Evolutionary conservation across 148 eudicot genomes (phyloP), one percentile per base, ranked within the genome.

Genomic region (Rhododendron ovatum): DNA sequence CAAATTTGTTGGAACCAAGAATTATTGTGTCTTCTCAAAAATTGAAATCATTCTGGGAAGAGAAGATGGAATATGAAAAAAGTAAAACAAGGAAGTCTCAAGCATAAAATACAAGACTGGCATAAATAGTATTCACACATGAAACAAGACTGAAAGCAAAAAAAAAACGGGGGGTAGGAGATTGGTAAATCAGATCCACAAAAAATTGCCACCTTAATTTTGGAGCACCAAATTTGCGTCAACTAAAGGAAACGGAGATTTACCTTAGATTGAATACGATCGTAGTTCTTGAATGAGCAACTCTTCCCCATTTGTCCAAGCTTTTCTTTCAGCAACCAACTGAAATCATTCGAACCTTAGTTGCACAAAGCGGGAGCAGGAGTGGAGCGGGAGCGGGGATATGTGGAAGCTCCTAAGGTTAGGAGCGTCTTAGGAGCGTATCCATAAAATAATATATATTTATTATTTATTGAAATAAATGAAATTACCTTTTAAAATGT

Each of bases 251-350:
- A 82, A 48, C 41, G 47, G 10, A 80, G 75, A 81, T 79, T 82
- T 87, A 94, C 97, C 93, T 91, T 91, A 5, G 95, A 57, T 80
- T 89, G 93, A 84, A 93, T 84, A 22, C 92, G 83, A 91, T 93
- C 94, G 48, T 61, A 94, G 65, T 94, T 94, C 84, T 86, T 90
- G 84, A 86, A 94, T 41, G 45, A 83, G 89, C 97, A 94, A 59
- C 65, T 90, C 93, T 93, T 94, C 82, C 97, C 93, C 81, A 85
- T 86, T 39, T 82, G 76, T 73, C 90, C 91, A 59, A 94, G 92
- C 92, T 92, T 94, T 87, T 92, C 90, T 86, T 91, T 92, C 92
- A 92, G 85, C 45, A 93, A 55, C 71, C 88, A 89, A 81, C 94
- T 94, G 79, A 94, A 94, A 83, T 94, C 97, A 90, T 94, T 94